Evolutionary conservation across 1,284 basidiomycete species (phyloP), one percentile per base, ranked within the genome.

Genomic region (Mixia osmundae): DNA sequence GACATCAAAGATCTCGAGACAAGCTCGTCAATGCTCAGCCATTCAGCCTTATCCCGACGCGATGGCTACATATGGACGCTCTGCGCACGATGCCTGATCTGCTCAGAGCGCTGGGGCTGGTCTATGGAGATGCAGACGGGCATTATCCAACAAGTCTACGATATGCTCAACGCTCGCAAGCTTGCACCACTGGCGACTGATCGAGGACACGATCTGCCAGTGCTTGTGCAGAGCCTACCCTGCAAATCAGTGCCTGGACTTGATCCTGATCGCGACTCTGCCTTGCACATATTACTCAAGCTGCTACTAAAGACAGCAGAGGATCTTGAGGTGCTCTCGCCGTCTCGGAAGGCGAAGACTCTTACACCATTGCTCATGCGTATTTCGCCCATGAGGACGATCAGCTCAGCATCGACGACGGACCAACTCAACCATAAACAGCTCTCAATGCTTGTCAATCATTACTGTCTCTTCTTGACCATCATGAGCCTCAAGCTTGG

Each of bases 401-500:
- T 37, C 5, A 30, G 36, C 61, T 67, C 7, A 3, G 62, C 69
- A 1, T 75, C 74, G 54, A 66, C 66, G 11, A 66, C 68, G 35
- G 56, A 61, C 21, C 52, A 58, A 12, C 62, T 47, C 69, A 4
- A 69, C 71, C 0, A 62, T 3, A 59, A 66, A 22, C 69, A 78
- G 36, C 62, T 80, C 2, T 77, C 79, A 0, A 72, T 74, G 61
- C 63, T 94, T 9, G 72, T 76, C 55, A 94, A 95, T 54, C 72
- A 87, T 19, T 74, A 82, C 50, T 69, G 69, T 29, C 70, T 76
- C 11, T 64, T 79, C 46, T 69, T 76, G 14, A 63, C 80, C n/a
- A 71, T 71, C 5, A 65, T 80, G 33, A 67, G 74, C 47, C 66
- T 89, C 25, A 71, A 76, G 32, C 68, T 72, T 0, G 45, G 61